Evolutionary conservation across 768 basidiomycete genomes (phyloP).

Genomic region (Collybia mongolica): DNA sequence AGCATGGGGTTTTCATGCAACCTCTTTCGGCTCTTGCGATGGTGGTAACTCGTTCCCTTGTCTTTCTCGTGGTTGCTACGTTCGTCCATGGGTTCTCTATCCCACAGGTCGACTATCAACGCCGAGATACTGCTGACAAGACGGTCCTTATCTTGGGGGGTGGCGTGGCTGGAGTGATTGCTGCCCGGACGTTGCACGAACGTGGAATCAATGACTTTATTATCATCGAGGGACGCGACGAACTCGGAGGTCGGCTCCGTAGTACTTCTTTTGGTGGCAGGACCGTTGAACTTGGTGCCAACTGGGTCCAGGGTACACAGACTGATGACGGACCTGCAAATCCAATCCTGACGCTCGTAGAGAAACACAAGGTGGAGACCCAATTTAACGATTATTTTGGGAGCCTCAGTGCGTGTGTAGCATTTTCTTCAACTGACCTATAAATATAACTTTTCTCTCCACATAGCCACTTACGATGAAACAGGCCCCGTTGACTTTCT

Average conservation of each 20-base stretch:
- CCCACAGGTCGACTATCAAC: neutral
- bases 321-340: conserved; percentile 48
- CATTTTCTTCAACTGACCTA: neutral
- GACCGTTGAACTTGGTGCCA: conserved; percentile 57
- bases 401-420: conserved; percentile 37
- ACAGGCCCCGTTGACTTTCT: conserved; percentile 48
- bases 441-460: neutral
- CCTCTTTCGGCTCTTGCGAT: too few relatives aligned
- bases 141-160: conserved; percentile 63
- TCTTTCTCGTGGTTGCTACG: neutral
- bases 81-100: neutral
- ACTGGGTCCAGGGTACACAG: conserved; percentile 59
- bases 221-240: conserved; percentile 56
- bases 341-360: conserved; percentile 57
- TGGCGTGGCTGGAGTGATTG: conserved; percentile 64
- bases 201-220: conserved; percentile 56
- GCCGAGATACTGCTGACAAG: conserved; percentile 3
- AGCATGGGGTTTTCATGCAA: too few relatives aligned
- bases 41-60: neutral
- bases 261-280: conserved; percentile 43
- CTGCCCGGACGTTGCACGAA: conserved; percentile 57
- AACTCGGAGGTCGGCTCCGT: conserved; percentile 63
- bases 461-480: conserved; percentile 57
- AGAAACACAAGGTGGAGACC: conserved; percentile 51
- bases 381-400: conserved; percentile 42